Evolutionary conservation across 1,139 yeast species (phyloP).

Genomic region (Groenewaldozyma auringiensis): DNA sequence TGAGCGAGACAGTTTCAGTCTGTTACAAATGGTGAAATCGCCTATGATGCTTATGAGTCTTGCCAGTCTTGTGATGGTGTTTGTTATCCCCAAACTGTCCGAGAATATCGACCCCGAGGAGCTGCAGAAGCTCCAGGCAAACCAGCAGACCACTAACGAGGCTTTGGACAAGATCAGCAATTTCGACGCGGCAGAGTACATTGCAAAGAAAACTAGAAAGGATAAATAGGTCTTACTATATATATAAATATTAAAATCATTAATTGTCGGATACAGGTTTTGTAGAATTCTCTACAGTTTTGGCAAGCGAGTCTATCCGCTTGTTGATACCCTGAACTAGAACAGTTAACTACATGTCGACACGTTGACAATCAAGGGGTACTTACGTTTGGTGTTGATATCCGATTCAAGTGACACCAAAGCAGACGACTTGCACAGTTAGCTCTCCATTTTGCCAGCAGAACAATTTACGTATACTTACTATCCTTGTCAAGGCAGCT

Average conservation of each 20-base stretch:
- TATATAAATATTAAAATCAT: neutral
- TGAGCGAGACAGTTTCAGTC: slow-evolving; percentile 28
- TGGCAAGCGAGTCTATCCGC: neutral
- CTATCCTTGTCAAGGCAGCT: neutral
- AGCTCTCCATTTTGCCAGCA: neutral
- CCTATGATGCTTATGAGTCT: slow-evolving; percentile 34
- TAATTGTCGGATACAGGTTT: neutral
- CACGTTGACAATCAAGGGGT: too few species aligned
- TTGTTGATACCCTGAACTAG: neutral
- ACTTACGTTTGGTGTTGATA: slow-evolving; percentile 1
- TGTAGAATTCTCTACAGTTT: neutral
- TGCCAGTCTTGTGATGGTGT: slow-evolving; percentile 29
- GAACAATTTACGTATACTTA: neutral
- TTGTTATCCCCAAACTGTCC: slow-evolving; percentile 29
- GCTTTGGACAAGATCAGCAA: slow-evolving; percentile 20
- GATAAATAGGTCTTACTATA: too few species aligned
- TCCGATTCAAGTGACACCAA: neutral
- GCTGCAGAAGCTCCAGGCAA: slow-evolving; percentile 25
- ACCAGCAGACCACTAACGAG: slow-evolving; percentile 15
- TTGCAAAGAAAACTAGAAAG: slow-evolving; percentile 17
- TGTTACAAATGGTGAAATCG: slow-evolving; percentile 28
- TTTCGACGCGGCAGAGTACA: slow-evolving; percentile 26
- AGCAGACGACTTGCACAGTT: neutral
- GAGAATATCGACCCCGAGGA: slow-evolving; percentile 33
- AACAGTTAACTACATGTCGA: too few species aligned